These are phyloP conservation scores for Casaregolazyma lundiana DNA, from an alignment of 1,139 yeast genomes.

Conservation along the genomic window DNA sequence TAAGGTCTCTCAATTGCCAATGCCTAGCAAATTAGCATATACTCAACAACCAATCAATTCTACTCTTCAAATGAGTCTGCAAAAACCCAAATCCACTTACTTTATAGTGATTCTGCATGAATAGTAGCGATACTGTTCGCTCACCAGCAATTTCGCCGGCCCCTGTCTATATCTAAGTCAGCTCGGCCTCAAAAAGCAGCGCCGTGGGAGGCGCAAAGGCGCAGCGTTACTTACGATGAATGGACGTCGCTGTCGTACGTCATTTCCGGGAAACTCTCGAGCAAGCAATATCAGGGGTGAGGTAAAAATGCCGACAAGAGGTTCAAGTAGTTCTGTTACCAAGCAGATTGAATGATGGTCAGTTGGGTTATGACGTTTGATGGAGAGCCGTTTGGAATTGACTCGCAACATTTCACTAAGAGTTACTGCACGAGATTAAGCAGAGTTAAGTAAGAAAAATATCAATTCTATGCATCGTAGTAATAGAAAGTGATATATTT, in stretches of 20 bases:
- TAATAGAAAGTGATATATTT: too few species aligned
- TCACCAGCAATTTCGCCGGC: constrained; percentile 9
- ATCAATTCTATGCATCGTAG: too few species aligned
- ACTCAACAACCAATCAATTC: background rate
- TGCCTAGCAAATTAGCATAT: constrained; percentile 36
- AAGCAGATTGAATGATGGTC: too few species aligned
- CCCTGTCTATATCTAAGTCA: constrained; percentile 1
- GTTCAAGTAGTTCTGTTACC: too few species aligned
- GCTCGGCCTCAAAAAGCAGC: background rate
- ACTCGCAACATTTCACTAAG: too few species aligned
- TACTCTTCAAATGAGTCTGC: background rate
- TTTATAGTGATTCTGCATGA: constrained; percentile 28
- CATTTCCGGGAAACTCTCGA: background rate
- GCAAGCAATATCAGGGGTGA: background rate
- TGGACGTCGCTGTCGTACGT: constrained; percentile 2
- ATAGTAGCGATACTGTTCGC: constrained; percentile 17
- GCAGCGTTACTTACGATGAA: constrained; percentile 5
- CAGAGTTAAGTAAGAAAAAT: too few species aligned
- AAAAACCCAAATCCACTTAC: constrained; percentile 17
- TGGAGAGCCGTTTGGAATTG: too few species aligned
- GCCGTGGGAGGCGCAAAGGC: background rate
- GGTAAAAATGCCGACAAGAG: too few species aligned
- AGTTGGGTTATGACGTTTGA: too few species aligned
- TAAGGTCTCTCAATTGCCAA: constrained; percentile 83
- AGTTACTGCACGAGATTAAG: too few species aligned